These are phyloP conservation scores for Oleoguttula mirabilis DNA, from an alignment of 495 filamentous ascomycete species.

Conservation along the genomic window DNA sequence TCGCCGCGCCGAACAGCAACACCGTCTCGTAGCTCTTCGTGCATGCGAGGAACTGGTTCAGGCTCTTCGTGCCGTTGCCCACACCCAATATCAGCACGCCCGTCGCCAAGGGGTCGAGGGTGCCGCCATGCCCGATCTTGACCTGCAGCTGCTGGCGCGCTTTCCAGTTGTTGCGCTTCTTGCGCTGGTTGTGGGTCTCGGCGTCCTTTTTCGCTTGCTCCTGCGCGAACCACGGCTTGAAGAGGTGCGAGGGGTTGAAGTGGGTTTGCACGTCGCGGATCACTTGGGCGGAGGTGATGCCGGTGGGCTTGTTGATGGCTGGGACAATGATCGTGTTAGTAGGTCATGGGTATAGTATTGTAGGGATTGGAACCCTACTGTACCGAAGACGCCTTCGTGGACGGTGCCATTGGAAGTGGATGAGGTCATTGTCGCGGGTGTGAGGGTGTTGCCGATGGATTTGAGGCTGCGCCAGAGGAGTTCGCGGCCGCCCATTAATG, in stretches of 20 bases:
- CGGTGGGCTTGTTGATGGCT: slow-evolving; percentile 89
- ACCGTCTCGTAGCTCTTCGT: slow-evolving; percentile 88
- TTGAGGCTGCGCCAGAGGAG: slow-evolving; percentile 3
- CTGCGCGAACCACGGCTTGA: slow-evolving; percentile 56
- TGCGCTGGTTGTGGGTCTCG: slow-evolving; percentile 36
- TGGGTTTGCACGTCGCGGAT: slow-evolving; percentile 68
- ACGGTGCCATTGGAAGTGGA: not conserved
- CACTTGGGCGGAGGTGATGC: slow-evolving; percentile 73
- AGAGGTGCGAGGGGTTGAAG: slow-evolving; percentile 70
- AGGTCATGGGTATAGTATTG: slow-evolving; percentile 3
- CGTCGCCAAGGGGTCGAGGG: slow-evolving; percentile 85
- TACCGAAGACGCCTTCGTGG: slow-evolving; percentile 23
- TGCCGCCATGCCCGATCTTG: slow-evolving; percentile 95
- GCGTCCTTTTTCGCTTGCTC: slow-evolving; percentile 38
- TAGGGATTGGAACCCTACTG: slow-evolving; percentile 17
- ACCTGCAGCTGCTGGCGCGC: slow-evolving; percentile 50
- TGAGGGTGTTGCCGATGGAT: slow-evolving; percentile 1
- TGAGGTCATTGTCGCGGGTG: not conserved
- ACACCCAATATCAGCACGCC: slow-evolving; percentile 83
- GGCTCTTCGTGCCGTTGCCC: slow-evolving; percentile 73
- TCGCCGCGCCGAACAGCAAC: slow-evolving; percentile 81
- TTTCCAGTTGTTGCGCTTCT: slow-evolving; percentile 36
- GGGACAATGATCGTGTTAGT: not conserved
- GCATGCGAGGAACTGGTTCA: slow-evolving; percentile 66
- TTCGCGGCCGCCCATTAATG: slow-evolving; percentile 9